These are phyloP conservation scores for Priceomyces carsonii DNA, from an alignment of 805 yeast genomes.

Conservation along the genomic window DNA sequence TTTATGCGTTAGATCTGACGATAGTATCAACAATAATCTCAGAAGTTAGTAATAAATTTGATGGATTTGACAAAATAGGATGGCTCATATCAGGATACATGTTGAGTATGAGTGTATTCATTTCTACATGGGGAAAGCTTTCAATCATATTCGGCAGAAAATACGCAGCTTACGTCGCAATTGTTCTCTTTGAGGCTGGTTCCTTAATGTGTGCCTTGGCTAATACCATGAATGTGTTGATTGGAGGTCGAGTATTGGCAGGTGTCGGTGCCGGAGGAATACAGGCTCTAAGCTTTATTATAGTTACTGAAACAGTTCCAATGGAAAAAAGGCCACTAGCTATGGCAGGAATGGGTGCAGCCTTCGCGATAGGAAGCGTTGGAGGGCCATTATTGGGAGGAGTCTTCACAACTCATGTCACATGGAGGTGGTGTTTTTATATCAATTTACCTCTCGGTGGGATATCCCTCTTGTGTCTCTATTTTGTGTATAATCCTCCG, in stretches of 20 bases:
- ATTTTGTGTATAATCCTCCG: conserved; percentile 42
- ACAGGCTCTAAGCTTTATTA: conserved; percentile 18
- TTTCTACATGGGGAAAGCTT: conserved; percentile 21
- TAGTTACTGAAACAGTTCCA: conserved; percentile 21
- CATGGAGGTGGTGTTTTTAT: conserved; percentile 75
- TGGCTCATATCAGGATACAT: conserved; percentile 23
- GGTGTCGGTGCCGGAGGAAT: conserved; percentile 27
- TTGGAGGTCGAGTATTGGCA: conserved; percentile 24
- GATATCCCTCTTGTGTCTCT: conserved; percentile 31
- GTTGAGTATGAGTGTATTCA: conserved; percentile 22
- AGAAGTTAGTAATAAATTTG: conserved; percentile 17
- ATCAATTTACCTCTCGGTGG: conserved; percentile 64
- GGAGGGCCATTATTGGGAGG: conserved; percentile 65
- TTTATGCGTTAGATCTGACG: conserved; percentile 24
- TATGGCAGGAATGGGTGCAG: conserved; percentile 29
- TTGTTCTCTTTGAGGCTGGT: conserved; percentile 21
- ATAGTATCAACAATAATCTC: conserved; percentile 20
- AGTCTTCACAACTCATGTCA: conserved; percentile 49
- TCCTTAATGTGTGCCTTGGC: conserved; percentile 22
- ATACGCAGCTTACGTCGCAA: conserved; percentile 14
- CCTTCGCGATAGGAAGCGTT: conserved; percentile 47
- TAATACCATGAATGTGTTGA: conserved; percentile 21
- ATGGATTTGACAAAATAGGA: conserved; percentile 19
- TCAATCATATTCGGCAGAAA: conserved; percentile 25
- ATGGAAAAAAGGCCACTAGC: conserved; percentile 29